A percentile compares a stretch with the other conserved stretches of the same genome.
Evolutionary conservation across 2,329 filamentous ascomycete species (phyloP).

Genomic region (Zasmidium citrigriseum): DNA sequence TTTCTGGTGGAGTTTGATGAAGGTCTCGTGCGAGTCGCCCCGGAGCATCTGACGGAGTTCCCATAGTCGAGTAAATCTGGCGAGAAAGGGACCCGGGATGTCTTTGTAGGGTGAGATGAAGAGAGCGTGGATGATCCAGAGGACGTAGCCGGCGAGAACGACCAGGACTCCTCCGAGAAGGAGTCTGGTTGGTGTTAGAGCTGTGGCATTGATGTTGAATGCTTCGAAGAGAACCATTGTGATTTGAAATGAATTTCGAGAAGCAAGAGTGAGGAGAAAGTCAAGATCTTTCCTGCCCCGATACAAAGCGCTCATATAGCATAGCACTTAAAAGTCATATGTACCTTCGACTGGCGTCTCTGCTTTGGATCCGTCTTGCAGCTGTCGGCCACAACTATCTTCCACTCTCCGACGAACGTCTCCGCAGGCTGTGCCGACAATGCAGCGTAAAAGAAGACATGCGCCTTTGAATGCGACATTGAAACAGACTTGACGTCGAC

Average conservation of each 20-base stretch:
- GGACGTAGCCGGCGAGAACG: neutral
- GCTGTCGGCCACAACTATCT: too few species aligned
- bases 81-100: constrained; percentile 9
- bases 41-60: neutral
- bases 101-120: neutral
- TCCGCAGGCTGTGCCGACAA: too few species aligned
- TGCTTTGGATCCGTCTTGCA: too few species aligned
- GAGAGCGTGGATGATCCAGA: neutral
- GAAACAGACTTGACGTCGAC: too few species aligned
- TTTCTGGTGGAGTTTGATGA: constrained; percentile 5
- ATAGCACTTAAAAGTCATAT: too few species aligned
- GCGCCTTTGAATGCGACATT: too few species aligned
- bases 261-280: neutral
- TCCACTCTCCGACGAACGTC: too few species aligned
- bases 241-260: neutral
- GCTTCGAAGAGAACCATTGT: neutral
- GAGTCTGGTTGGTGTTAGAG: neutral
- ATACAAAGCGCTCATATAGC: too few species aligned
- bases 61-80: constrained; percentile 14
- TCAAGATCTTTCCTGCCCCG: too few species aligned
- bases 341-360: too few species aligned
- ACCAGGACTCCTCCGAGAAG: neutral
- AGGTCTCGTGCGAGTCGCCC: constrained; percentile 7
- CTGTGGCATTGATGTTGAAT: neutral
- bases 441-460: too few species aligned